Evolutionary conservation across 192 early-diverging fungal species (phyloP), one percentile per base, ranked within the genome.

Genomic region (Powellomyces hirtus): DNA sequence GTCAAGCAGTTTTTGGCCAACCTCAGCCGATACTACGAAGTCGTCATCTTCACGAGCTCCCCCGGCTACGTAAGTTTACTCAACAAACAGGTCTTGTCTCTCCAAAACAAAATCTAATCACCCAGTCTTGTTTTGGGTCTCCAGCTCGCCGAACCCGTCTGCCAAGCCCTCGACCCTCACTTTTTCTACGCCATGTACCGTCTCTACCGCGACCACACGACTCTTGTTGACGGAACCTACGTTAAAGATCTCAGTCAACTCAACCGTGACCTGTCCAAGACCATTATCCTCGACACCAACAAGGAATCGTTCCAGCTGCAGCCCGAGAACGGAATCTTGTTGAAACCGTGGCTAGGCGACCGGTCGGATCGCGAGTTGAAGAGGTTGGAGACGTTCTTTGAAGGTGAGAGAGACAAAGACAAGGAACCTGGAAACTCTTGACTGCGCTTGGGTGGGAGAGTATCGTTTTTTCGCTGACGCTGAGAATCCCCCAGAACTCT

Each of bases 1-100:
- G 86, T 95, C 38, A 96, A 99, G 59, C 91, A 97, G 72, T 96
- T 99, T 73, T 70, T 99, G 27, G 86, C 90, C 58, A 94, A 95
- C 75, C 77, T 98, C 64, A 86, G 88, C 63, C 88, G 90, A 71
- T 90, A 92, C 77, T 99, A 87, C 77, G 97, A 99, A 82, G 86
- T 98, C 56, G 94, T 99, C 26, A 86, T 99, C 22, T 97, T 95
- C 70, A 95, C 97, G 30, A 93, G 87, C 38, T 90, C 94, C 69
- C 89, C 87, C 11, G 79, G 87, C 66, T 86, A 92, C 73, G 92
- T 93, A 83, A 70, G 70, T 70, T 18, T 30, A 16, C 4, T 4
- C 4, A 5, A 3, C 4, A 29, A 5, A 31, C 26, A 22, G 8
- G 20, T 13, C 20, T 35, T 31, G 35, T 37, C 29, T 2, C 26